Base-by-base conservation (phyloP, 2,329 filamentous ascomycete species). In the Dryadomyces sulphureus region DNA sequence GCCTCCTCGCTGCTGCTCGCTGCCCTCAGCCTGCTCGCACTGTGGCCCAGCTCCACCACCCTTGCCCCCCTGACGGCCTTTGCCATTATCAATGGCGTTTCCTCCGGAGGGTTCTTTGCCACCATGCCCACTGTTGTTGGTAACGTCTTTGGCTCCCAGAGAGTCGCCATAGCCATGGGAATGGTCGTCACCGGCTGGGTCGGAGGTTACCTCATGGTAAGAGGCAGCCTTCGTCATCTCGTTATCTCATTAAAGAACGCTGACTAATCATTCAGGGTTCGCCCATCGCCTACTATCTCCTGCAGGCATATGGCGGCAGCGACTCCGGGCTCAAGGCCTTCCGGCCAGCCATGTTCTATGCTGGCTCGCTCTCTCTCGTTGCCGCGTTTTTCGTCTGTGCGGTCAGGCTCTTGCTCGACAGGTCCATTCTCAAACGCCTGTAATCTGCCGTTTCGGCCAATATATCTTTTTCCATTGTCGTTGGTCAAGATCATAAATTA, bases 51-150 rank as follows among this genome's bases (percentile, higher is more conserved):
- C 0, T 75, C 73, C 2, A 70, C 62, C 8, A 68, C 69, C 0
- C 56, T 81, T 2, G 72, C 61, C 0, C 73, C 75, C 0, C 55
- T 81, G 24, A 59, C 72, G 16, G 57, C 69, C 0, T 81, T 81
- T 54, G 72, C 72, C 8, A 61, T 79, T 6, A 59, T 80, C 20
- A 81, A 79, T 50, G 77, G 77, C 0, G 60, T 69, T 34, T 67
- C 71, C 5, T 80, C 79, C 52, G 77, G 77, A 0, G 75, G 71
- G 0, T 81, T 81, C 61, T 81, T 81, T 54, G 69, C 72, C 1
- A 72, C 72, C 0, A 77, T 80, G 65, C 77, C 77, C 0, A 79
- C 77, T 0, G 75, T 76, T 2, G 71, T 80, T 0, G 69, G 72
- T 0, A 75, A 69, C 51, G 67, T 76, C 0, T 79, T 78, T 59